Conservation (phyloP, 768 basidiomycete genomes). For the Boletales sp. region DNA sequence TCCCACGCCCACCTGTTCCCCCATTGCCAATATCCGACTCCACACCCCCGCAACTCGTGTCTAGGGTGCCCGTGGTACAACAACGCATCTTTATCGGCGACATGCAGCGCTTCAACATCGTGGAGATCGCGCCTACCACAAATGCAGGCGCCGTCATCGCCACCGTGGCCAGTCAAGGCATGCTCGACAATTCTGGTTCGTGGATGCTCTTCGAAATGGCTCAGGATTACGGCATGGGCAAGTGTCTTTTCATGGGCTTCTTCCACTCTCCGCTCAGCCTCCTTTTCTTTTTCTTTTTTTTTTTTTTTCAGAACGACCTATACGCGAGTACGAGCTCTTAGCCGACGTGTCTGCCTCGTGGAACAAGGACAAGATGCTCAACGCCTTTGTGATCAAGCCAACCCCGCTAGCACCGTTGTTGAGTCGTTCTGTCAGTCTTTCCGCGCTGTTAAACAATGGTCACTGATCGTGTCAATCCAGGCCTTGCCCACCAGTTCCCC, state of each 20-base stretch:
- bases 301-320: constrained; percentile 78
- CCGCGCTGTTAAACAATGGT: constrained; percentile 33
- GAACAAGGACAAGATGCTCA: constrained; percentile 80
- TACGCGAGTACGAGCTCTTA: constrained; percentile 84
- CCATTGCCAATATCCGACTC: constrained; percentile 34
- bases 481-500: constrained; percentile 46
- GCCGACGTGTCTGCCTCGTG: constrained; percentile 79
- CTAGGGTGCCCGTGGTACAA: constrained; percentile 41
- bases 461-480: constrained; percentile 41
- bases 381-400: constrained; percentile 75
- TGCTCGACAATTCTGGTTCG: constrained; percentile 58
- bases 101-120: constrained; percentile 69
- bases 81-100: constrained; percentile 77
- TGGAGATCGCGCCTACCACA: constrained; percentile 66
- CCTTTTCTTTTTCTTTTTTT: too few species aligned
- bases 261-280: background rate
- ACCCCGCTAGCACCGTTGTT: constrained; percentile 62
- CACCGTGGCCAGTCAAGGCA: constrained; percentile 61
- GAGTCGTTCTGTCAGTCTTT: constrained; percentile 51
- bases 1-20: constrained; percentile 36
- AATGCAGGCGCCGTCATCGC: constrained; percentile 71
- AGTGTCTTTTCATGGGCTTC: constrained; percentile 15
- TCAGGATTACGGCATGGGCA: constrained; percentile 92
- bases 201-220: constrained; percentile 93
- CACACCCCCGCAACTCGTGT: constrained; percentile 28